A percentile compares a stretch with the other conserved stretches of the same genome.
Evolutionary conservation across 2,329 filamentous ascomycete species (phyloP).

Genomic region (Aureobasidium musti): DNA sequence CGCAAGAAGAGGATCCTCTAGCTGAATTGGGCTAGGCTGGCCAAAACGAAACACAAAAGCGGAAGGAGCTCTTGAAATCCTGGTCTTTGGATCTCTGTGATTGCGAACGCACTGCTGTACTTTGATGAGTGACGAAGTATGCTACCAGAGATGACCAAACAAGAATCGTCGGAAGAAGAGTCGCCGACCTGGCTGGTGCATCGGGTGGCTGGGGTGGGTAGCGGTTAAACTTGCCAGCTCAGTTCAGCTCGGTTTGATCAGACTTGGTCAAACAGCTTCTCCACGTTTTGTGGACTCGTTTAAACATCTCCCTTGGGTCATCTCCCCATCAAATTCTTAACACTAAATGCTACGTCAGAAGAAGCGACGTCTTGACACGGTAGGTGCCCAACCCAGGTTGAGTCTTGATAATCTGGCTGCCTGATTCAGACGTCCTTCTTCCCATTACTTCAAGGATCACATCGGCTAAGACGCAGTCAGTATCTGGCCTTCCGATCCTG

Average conservation of each 20-base stretch:
- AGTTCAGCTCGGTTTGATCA: neutral
- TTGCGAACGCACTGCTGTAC: neutral
- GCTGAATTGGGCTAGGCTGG: neutral
- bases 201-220: neutral
- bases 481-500: neutral
- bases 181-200: too few relatives aligned
- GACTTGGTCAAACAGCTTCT: neutral
- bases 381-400: neutral
- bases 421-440: neutral
- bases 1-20: neutral
- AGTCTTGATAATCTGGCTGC: neutral
- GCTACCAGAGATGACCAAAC: neutral
- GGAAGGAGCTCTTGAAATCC: neutral
- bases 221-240: constrained; percentile 1
- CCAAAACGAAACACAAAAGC: neutral
- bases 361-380: neutral
- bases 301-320: neutral
- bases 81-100: neutral
- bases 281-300: neutral
- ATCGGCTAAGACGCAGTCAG: neutral
- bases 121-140: neutral
- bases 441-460: too few relatives aligned
- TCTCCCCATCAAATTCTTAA: neutral
- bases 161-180: too few relatives aligned
- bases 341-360: neutral